Evolutionary conservation across 768 basidiomycete species (phyloP), one percentile per base, ranked within the genome.

Genomic region (Psilocybe azurescens): DNA sequence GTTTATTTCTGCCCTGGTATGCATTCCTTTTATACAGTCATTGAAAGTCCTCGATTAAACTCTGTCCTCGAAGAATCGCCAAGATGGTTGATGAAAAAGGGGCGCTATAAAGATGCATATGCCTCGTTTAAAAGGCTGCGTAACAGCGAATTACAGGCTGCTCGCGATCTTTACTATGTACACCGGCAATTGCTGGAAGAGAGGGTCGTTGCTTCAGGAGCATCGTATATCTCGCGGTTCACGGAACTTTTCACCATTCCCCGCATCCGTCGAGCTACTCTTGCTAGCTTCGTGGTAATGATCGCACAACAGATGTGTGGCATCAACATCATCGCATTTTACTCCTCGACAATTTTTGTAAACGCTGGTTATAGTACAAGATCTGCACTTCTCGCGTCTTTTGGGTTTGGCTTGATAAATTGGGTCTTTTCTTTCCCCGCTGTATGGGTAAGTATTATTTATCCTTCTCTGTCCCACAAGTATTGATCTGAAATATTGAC

Each of bases 261-360:
- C n/a, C 87, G 92, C 14, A 61, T 80, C 28, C 77, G 80, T 33
- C 78, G 81, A 20, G 81, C 81, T 5, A 79, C 79, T 28, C 69
- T 81, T 20, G 81, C 78, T 5, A 78, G 77, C 59, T 81, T 78
- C 57, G 78, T 81, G n/a, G 81, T 82, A 46, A 79, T 83, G 81
- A 87, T 93, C 67, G 82, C 83, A 28, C 91, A 92, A 67, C 89
- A 92, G 74, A 89, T 91, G 79, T 90, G 89, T 69, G 90, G 90
- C 56, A 85, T 92, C 73, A 91, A 91, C 73, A 86, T 86, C 66
- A 75, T 75, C 69, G 88, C 90, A 3, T 94, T 90, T 78, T 93
- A 93, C 72, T 90, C 89, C 1, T 89, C 89, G 1, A 86, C 80
- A 38, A 83, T 94, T 73, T 93, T 94, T 73, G 64, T 78, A 5